Conservation (phyloP, 2,329 filamentous ascomycete genomes). For the Pleurostoma richardsiae region DNA sequence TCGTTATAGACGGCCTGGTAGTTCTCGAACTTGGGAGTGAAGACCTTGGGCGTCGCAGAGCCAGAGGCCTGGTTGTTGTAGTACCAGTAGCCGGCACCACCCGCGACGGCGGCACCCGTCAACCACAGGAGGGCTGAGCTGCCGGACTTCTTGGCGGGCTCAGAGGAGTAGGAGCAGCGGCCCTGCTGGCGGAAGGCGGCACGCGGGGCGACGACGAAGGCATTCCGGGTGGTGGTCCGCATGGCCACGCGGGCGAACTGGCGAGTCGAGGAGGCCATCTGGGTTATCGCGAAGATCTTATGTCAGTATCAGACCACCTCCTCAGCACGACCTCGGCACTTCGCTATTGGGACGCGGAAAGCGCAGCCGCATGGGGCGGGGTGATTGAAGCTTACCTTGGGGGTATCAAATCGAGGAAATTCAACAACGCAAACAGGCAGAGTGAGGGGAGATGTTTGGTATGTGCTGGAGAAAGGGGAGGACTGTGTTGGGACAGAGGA, state of each 20-base stretch:
- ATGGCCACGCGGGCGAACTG: conserved; percentile 54
- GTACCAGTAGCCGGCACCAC: conserved; percentile 61
- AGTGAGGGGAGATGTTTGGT: too few relatives aligned
- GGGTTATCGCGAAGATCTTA: conserved; percentile 3
- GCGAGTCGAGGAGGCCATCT: conserved; percentile 45
- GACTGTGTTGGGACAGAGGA: too few relatives aligned
- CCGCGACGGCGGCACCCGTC: conserved; percentile 52
- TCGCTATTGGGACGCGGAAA: too few relatives aligned
- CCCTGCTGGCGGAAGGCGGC: conserved; percentile 69
- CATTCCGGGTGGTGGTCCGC: conserved; percentile 52
- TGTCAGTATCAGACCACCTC: not conserved
- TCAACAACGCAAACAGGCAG: too few relatives aligned
- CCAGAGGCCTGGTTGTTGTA: conserved; percentile 55
- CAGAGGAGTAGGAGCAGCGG: conserved; percentile 76
- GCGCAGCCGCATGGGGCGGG: too few relatives aligned
- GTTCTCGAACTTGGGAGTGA: conserved; percentile 75
- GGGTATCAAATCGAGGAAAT: too few relatives aligned
- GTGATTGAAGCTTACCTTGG: not conserved
- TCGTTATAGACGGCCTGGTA: conserved; percentile 95
- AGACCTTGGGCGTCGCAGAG: conserved; percentile 48
- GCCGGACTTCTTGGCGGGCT: conserved; percentile 48
- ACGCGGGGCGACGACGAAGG: conserved; percentile 55
- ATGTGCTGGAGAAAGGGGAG: too few relatives aligned
- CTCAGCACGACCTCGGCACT: too few relatives aligned
- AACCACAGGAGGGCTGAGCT: conserved; percentile 48